These are phyloP conservation scores for Kappamyces sp. DNA, from an alignment of 192 early-diverging fungal species.

Conservation along the genomic window DNA sequence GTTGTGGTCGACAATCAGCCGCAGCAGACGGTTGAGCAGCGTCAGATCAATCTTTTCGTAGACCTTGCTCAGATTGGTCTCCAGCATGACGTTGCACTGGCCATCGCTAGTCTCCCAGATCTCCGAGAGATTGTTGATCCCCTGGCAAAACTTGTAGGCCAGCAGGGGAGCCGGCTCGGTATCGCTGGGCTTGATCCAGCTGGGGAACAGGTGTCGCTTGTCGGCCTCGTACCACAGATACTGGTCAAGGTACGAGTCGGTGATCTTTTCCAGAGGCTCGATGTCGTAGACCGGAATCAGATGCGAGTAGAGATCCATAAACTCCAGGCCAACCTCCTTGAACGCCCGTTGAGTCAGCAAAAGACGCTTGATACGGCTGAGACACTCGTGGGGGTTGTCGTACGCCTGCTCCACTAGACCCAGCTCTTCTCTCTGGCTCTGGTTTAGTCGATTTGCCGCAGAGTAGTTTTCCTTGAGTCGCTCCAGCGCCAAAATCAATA, in stretches of 20 bases:
- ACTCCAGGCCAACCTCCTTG: conserved; percentile 99
- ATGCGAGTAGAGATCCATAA: conserved; percentile 98
- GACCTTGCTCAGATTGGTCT: conserved; percentile 84
- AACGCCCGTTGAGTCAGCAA: conserved; percentile 96
- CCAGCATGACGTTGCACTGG: conserved; percentile 94
- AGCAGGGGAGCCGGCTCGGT: conserved; percentile 94
- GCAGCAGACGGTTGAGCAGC: conserved; percentile 84
- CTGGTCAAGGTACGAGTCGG: conserved; percentile 97
- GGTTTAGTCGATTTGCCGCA: conserved; percentile 91
- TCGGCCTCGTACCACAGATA: conserved; percentile 99
- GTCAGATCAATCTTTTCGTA: conserved; percentile 98
- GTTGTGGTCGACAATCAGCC: conserved; percentile 97
- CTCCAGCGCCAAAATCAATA: conserved; percentile 92
- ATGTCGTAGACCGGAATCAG: conserved; percentile 96
- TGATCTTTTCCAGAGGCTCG: conserved; percentile 98
- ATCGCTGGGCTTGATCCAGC: conserved; percentile 99
- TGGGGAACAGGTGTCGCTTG: conserved; percentile 93
- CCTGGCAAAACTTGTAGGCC: conserved; percentile 98
- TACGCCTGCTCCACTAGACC: conserved; percentile 98
- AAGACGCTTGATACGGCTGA: conserved; percentile 89
- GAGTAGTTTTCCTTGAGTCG: conserved; percentile 90
- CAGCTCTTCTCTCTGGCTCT: conserved; percentile 94
- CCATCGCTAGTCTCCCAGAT: conserved; percentile 90
- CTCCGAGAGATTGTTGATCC: conserved; percentile 93
- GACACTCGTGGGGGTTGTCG: conserved; percentile 81